Evolutionary conservation across 129 eudicot genomes (phyloP), one percentile per base, ranked within the genome.

Genomic region (Ambrosia artemisiifolia): DNA sequence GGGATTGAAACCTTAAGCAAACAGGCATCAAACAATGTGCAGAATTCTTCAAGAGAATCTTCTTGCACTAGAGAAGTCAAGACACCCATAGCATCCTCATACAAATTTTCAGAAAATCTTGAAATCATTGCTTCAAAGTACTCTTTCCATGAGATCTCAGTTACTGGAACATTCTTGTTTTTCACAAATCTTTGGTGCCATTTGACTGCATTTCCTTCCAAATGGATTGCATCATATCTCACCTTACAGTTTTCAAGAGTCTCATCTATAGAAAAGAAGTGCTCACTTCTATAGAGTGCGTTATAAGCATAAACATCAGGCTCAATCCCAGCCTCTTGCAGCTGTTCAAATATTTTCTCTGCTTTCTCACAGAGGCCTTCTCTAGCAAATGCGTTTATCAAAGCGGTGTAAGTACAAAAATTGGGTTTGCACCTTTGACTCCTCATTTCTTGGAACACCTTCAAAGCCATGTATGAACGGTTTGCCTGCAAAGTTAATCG

Each of bases 351-450:
- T 66, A 88, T 64, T 54, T 92, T 94, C 75, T 92, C 98, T 65
- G 98, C 98, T 78, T 92, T 92, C 72, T 92, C 98, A 80, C 95
- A 92, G 4, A 88, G 85, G n/a, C 98, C 96, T 68, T 85, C 96
- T 59, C 95, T 85, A 30, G 98, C 98, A 85, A 85, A 88, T 43
- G 98, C 98, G 78, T 92, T 92, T 62, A 92, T 82, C 66, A 88
- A 56, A 64, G 96, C 94, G 12, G 98, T 92, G 80, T 81, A 92
- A n/a, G 91, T 88, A 87, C 98, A 92, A 14, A 92, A 88, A 80
- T 92, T 89, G 36, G 98, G 98, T 63, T 76, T 81, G 70, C 94
- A 88, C 67, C 75, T 88, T 63, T 80, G 82, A 74, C 77, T 83
- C 64, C 7, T 83, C 98, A 92, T 88, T 73, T 92, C 98, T 11